Evolutionary conservation across 2,329 filamentous ascomycete species (phyloP).

Genomic region (Gyromitra esculenta): DNA sequence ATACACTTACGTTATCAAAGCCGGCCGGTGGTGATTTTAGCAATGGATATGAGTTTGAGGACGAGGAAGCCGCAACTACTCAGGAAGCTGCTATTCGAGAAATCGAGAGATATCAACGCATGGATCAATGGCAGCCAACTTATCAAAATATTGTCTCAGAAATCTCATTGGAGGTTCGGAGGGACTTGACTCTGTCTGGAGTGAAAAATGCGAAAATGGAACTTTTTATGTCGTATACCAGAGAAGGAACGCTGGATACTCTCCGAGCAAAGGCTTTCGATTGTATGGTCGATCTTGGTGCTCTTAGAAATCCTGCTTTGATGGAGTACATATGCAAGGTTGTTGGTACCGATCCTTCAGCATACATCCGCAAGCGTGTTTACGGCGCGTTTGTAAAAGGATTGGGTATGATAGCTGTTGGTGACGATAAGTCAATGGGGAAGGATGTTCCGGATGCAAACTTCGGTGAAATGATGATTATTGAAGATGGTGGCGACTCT

Average conservation of each 20-base stretch:
- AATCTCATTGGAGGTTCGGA: constrained; percentile 67
- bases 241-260: constrained; percentile 71
- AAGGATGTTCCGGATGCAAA: constrained; percentile 34
- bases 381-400: constrained; percentile 70
- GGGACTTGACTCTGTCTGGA: constrained; percentile 54
- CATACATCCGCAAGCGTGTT: constrained; percentile 70
- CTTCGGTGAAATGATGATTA: constrained; percentile 64
- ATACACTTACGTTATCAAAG: constrained; percentile 63
- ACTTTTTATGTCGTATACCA: constrained; percentile 72
- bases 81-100: constrained; percentile 68
- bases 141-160: constrained; percentile 69
- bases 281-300: constrained; percentile 71
- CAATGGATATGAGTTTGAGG: constrained; percentile 61
- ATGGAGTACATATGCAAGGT: constrained; percentile 69
- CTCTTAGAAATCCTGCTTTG: constrained; percentile 67
- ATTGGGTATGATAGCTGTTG: constrained; percentile 72
- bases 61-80: constrained; percentile 62
- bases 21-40: constrained; percentile 64
- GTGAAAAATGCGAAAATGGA: constrained; percentile 60
- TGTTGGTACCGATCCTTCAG: constrained; percentile 71
- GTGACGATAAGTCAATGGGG: constrained; percentile 63
- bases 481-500: constrained; percentile 63
- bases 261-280: constrained; percentile 75
- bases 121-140: constrained; percentile 75
- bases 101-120: constrained; percentile 73